Conservation (phyloP, 164 flowering plant genomes). For the Sedum album region DNA sequence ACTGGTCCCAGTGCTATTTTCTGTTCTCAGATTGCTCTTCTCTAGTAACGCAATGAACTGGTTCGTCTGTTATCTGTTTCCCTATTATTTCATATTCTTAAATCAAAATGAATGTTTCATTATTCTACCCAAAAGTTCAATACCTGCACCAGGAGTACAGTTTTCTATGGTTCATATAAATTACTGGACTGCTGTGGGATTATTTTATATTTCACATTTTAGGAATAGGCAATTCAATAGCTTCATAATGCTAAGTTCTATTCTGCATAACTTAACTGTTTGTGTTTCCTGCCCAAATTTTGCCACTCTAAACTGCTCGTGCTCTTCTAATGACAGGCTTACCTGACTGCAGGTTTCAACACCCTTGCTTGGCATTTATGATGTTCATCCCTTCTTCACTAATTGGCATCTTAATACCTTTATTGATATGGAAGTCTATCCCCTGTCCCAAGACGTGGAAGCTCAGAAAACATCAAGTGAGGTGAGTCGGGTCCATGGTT, state of each 20-base stretch:
- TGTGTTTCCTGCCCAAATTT: not conserved
- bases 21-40: slow-evolving; percentile 58
- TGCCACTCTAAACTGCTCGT: not conserved
- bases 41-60: slow-evolving; percentile 75
- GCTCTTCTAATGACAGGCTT: slow-evolving; percentile 7
- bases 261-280: not conserved
- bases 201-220: not conserved
- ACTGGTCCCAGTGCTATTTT: slow-evolving; percentile 52
- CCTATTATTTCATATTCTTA: not conserved
- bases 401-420: slow-evolving; percentile 71
- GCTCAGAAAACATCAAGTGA: slow-evolving; percentile 12
- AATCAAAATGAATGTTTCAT: not conserved
- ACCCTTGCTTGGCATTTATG: slow-evolving; percentile 76
- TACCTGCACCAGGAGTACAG: not conserved
- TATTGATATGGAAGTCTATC: slow-evolving; percentile 38
- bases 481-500: not conserved
- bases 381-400: slow-evolving; percentile 85
- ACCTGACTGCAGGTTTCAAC: slow-evolving; percentile 64
- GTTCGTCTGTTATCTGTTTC: slow-evolving; percentile 30
- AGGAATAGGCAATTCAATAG: not conserved
- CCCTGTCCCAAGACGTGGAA: slow-evolving; percentile 47
- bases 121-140: not conserved
- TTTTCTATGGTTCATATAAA: not conserved
- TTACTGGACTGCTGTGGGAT: not conserved
- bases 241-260: not conserved